Evolutionary conservation across 345 rosid species (phyloP), one percentile per base, ranked within the genome.

Genomic region (Pugionium cornutum): DNA sequence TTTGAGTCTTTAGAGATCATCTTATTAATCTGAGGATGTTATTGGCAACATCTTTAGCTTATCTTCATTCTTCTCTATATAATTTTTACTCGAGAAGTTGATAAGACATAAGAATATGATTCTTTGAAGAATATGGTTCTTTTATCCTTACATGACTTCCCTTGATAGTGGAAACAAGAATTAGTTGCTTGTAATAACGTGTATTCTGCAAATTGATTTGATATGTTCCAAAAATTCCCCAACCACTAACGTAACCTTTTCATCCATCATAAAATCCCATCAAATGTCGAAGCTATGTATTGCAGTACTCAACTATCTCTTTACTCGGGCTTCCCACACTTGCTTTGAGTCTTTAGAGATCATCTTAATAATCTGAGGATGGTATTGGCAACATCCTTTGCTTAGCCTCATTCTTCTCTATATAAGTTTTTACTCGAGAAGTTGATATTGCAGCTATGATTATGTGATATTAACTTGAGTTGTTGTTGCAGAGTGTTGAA

Each of bases 151-250:
- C 65, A 67, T 77, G 52, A 7, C 74, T 53, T 69, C 80, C 83
- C 49, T 75, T 62, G 69, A 6, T 74, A 82, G 91, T 83, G 91
- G 89, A 75, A 72, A 67, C 61, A 62, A 58, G 89, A 84, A 86
- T 83, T 67, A 58, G 76, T 67, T 80, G 73, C 79, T 76, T 69
- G 71, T 53, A 9, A 55, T 41, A 26, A 62, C 64, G 48, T 73
- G 67, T 73, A 36, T 66, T 66, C 53, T 68, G 58, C 43, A 66
- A 41, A 41, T 63, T 61, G 48, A 68, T 52, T 43, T 50, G 45
- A 72, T 78, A 53, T 72, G 4, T 35, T 73, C 18, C 46, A 36
- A 33, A 56, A 65, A 41, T 26, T 42, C 49, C 70, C 64, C 53
- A 66, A 46, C 77, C 64, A 45, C 51, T 9, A 42, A 66, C 7